These are phyloP conservation scores for Odonthalia washingtoniensis DNA, from an alignment of 31 red algal genomes.

Conservation along the genomic window DNA sequence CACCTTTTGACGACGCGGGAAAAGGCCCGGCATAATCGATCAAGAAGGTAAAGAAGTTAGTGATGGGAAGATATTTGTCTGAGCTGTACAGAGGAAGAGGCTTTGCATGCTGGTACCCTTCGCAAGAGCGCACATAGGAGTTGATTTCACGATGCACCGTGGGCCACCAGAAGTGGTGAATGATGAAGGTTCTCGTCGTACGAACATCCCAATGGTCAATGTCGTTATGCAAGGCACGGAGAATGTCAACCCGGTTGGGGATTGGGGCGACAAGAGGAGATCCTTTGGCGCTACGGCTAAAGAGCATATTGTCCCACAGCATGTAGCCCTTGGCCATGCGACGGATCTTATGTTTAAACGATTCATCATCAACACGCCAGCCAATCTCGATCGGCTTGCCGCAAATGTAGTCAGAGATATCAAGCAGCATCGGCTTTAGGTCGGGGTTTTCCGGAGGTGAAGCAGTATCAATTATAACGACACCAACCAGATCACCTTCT, in stretches of 20 bases:
- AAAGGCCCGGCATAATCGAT: constrained; percentile 20
- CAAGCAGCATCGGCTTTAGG: background rate
- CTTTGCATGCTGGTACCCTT: too few species aligned
- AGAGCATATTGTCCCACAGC: constrained; percentile 25
- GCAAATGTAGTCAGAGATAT: background rate
- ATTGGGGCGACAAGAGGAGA: background rate
- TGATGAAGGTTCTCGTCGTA: constrained; percentile 14
- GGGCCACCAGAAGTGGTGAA: constrained; percentile 40
- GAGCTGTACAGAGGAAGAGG: background rate
- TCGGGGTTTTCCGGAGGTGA: background rate
- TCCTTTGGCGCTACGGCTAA: background rate
- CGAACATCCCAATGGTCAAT: constrained; percentile 31
- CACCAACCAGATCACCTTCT: background rate
- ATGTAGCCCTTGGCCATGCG: constrained; percentile 24
- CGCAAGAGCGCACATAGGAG: constrained; percentile 21
- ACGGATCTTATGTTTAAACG: background rate
- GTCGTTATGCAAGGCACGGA: constrained; percentile 27
- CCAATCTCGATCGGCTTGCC: background rate
- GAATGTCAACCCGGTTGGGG: background rate
- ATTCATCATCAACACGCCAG: background rate
- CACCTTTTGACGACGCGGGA: background rate
- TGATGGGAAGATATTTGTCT: background rate
- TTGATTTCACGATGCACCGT: background rate
- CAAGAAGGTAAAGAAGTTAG: background rate
- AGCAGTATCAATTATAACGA: background rate